Evolutionary conservation across 352 stramenopile genomes (phyloP).

Genomic region (Globisporangium spinosum): DNA sequence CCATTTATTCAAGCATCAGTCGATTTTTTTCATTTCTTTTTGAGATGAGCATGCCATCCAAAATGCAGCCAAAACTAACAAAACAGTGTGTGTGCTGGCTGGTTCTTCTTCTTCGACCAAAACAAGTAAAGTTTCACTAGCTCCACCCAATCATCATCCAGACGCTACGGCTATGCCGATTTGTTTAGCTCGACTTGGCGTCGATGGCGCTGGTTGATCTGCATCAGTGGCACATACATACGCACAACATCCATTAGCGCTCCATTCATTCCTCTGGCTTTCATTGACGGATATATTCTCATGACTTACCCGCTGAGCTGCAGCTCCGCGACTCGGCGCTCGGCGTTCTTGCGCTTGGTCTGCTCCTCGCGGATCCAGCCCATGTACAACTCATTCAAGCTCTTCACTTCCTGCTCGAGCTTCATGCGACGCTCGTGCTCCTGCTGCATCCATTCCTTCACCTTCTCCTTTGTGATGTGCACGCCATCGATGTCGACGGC

Average conservation of each 20-base stretch:
- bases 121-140: background rate
- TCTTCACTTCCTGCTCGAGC: conserved; percentile 78
- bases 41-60: background rate
- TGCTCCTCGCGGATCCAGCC: conserved; percentile 81
- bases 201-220: background rate
- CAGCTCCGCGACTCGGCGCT: conserved; percentile 53
- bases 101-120: background rate
- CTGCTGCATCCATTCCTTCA: conserved; percentile 63
- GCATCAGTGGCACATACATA: background rate
- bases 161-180: background rate
- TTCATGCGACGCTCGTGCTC: conserved; percentile 71
- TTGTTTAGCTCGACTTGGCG: conserved; percentile 5
- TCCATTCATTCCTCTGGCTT: conserved; percentile 10
- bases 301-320: conserved; percentile 25
- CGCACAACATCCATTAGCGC: background rate
- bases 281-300: background rate
- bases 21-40: background rate
- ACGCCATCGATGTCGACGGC: conserved; percentile 22
- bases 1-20: background rate
- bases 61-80: background rate
- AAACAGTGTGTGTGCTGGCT: background rate
- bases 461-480: conserved; percentile 39
- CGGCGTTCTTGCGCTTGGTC: conserved; percentile 61
- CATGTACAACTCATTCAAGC: conserved; percentile 81
- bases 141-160: background rate